Evolutionary conservation across 2,329 filamentous ascomycete genomes (phyloP), one percentile per base, ranked within the genome.

Genomic region (Microdochium bolleyi): DNA sequence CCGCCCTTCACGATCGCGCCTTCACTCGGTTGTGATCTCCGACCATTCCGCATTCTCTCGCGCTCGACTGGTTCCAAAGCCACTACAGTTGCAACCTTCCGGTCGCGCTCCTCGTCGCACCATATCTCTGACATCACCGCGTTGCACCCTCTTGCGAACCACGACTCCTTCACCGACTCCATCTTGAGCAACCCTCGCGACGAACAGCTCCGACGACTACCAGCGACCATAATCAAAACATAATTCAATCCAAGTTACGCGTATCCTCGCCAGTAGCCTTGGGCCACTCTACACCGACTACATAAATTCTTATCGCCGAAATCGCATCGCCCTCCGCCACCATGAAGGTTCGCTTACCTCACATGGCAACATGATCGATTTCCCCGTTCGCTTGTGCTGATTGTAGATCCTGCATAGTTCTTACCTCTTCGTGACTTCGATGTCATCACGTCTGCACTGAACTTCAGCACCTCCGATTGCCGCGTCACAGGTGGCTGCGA

Each of bases 401-500:
- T 30, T n/a, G 24, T 11, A 25, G 50, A 30, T 30, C 53, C 46
- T 50, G 38, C 34, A 16, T 46, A 99, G 92, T 99, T 95, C 71
- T 79, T 99, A 63, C 91, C 92, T 56, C 82, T 96, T 57, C 86
- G 85, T 70, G 88, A 95, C 60, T 92, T 97, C 67, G 92, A 97
- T 70, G 84, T 88, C 69, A 88, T 97, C 60, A 92, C 91, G 56
- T 87, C 87, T 73, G 89, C 92, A 57, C 84, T 99, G 66, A 97
- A 96, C 68, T 97, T 97, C 76, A 89, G 94, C 64, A 96, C 92
- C 1, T 84, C 88, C 51, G 92, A 97, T 67, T 92, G 90, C 66
- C 89, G 92, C 61, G 88, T 99, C 55, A 87, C 91, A 25, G 94
- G 94, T 62, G 89, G 89, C 58, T 97, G 92, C 77, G 94, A 99